phyloP scores from a whole-genome alignment of 208 protist species.

The Acanthamoeba castellanii region DNA sequence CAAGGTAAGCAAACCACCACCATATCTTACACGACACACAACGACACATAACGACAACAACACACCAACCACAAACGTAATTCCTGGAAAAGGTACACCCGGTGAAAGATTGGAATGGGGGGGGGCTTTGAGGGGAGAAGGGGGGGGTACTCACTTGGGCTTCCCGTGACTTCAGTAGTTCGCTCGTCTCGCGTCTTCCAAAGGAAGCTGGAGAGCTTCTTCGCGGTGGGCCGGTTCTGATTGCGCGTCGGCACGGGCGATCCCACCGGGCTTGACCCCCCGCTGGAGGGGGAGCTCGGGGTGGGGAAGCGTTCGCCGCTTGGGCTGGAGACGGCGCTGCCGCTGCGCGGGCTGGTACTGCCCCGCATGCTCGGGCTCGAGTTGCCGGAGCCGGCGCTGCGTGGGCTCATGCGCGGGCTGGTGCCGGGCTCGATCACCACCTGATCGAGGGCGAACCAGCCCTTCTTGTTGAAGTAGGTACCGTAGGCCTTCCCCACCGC shows the following conservation, averaged over 20 bases:
- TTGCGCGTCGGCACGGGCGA: neutral
- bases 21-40: no score
- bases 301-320: neutral
- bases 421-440: neutral
- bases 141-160: neutral
- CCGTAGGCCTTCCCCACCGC: slow-evolving; percentile 19
- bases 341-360: neutral
- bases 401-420: neutral
- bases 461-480: slow-evolving; percentile 12
- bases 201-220: neutral
- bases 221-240: neutral
- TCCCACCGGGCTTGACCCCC: neutral
- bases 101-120: no score
- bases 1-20: no score
- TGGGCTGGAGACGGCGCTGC: neutral
- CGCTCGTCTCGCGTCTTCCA: slow-evolving; percentile 31
- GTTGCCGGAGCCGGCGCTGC: neutral
- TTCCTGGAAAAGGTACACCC: no score
- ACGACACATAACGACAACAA: no score
- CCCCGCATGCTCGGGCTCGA: neutral
- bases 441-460: slow-evolving; percentile 29
- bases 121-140: neutral
- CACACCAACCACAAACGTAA: no score
- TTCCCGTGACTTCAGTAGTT: neutral
- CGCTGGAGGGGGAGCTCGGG: neutral